phyloP scores from a whole-genome alignment of 2,329 filamentous ascomycete genomes.

The Calonectria ilicicola region DNA sequence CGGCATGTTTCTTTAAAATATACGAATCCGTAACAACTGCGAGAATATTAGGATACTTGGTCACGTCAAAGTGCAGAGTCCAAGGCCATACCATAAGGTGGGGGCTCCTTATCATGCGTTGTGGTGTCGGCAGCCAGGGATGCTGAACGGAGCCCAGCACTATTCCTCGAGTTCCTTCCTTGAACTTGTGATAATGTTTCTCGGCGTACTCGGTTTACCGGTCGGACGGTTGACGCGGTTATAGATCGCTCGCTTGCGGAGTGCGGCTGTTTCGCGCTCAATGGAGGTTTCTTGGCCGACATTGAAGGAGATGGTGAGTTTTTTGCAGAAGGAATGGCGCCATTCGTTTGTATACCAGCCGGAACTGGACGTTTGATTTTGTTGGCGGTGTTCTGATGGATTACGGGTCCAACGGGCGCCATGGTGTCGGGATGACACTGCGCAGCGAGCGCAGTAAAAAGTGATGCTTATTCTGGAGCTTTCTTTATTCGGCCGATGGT shows the following conservation, averaged over 20 bases:
- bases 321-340: slow-evolving; percentile 62
- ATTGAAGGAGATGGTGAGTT: slow-evolving; percentile 71
- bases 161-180: slow-evolving; percentile 63
- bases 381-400: slow-evolving; percentile 55
- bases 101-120: slow-evolving; percentile 56
- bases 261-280: slow-evolving; percentile 55
- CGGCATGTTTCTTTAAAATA: slow-evolving; percentile 84
- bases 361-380: slow-evolving; percentile 79
- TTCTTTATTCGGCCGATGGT: slow-evolving; percentile 31
- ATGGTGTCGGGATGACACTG: slow-evolving; percentile 54
- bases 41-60: slow-evolving; percentile 36
- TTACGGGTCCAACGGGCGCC: slow-evolving; percentile 66
- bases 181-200: slow-evolving; percentile 62
- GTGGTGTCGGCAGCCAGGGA: slow-evolving; percentile 59
- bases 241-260: slow-evolving; percentile 51
- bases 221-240: slow-evolving; percentile 58
- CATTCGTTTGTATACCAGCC: slow-evolving; percentile 75
- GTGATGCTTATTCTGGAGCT: slow-evolving; percentile 24
- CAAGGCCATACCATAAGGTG: slow-evolving; percentile 61
- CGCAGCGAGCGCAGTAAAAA: slow-evolving; percentile 35
- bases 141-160: slow-evolving; percentile 61
- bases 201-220: slow-evolving; percentile 69
- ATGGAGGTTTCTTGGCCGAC: slow-evolving; percentile 65
- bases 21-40: slow-evolving; percentile 80
- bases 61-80: not conserved